Conservation (phyloP, 495 filamentous ascomycete genomes). For the Penicillium flavigenum region DNA sequence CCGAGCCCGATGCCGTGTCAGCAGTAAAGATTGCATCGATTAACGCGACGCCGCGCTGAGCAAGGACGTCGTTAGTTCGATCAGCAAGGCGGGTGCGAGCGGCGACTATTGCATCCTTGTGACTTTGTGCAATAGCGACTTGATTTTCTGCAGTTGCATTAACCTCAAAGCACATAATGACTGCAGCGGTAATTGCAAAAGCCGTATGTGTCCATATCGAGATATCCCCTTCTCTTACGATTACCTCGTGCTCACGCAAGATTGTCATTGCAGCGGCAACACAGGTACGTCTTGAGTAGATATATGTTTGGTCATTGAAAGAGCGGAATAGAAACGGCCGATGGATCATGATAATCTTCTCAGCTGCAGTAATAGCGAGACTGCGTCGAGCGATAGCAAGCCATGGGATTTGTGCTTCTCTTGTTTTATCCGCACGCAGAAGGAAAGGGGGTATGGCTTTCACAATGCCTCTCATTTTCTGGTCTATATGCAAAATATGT, state of each 20-base stretch:
- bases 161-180: constrained; percentile 35
- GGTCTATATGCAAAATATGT: constrained; percentile 43
- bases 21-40: constrained; percentile 33
- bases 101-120: constrained; percentile 25
- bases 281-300: constrained; percentile 45
- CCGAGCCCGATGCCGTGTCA: constrained; percentile 13
- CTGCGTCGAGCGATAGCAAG: constrained; percentile 40
- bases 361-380: constrained; percentile 43
- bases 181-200: constrained; percentile 33
- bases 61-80: constrained; percentile 26
- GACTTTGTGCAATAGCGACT: constrained; percentile 19
- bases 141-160: constrained; percentile 23
- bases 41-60: constrained; percentile 33
- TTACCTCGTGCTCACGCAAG: constrained; percentile 39
- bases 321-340: constrained; percentile 46
- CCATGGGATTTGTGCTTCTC: constrained; percentile 40
- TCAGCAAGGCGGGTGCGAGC: constrained; percentile 29
- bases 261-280: constrained; percentile 48
- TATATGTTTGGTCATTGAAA: constrained; percentile 41
- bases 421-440: constrained; percentile 24
- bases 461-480: constrained; percentile 41
- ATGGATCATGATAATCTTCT: constrained; percentile 56
- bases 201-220: constrained; percentile 38
- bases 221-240: constrained; percentile 31
- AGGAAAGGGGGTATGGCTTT: constrained; percentile 34